Conservation (phyloP, 1,284 basidiomycete genomes). For the Coriolopsis trogii region DNA sequence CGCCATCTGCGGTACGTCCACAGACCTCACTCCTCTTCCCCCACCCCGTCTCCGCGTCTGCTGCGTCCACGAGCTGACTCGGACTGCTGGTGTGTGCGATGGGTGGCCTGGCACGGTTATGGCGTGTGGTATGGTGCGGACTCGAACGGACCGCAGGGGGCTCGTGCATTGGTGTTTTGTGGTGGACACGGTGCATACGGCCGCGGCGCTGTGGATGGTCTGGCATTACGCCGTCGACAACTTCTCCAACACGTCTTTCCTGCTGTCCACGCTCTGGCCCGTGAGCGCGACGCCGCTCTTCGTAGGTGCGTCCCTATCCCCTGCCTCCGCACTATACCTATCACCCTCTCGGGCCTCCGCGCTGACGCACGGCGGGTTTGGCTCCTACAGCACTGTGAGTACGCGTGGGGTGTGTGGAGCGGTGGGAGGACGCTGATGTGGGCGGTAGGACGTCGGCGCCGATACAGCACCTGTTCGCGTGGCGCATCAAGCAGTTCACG, state of each 20-base stretch:
- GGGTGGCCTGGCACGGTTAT: background rate
- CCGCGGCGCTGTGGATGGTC: slow-evolving; percentile 10
- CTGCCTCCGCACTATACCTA: background rate
- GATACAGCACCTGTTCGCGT: slow-evolving; percentile 18
- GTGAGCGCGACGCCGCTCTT: slow-evolving; percentile 12
- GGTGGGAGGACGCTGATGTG: background rate
- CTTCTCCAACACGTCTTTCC: slow-evolving; percentile 6
- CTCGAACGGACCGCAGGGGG: too few relatives aligned
- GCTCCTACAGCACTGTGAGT: slow-evolving; percentile 1
- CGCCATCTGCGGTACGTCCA: slow-evolving; percentile 1
- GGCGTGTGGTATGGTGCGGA: too few relatives aligned
- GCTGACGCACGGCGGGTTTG: background rate
- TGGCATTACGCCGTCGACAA: slow-evolving; percentile 13
- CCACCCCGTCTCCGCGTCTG: background rate
- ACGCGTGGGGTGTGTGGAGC: background rate
- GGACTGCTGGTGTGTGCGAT: background rate
- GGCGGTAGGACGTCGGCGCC: slow-evolving; percentile 3
- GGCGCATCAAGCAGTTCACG: slow-evolving; percentile 20
- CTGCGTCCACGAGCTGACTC: background rate
- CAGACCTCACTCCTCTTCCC: background rate
- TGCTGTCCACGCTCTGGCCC: slow-evolving; percentile 4
- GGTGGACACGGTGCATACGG: slow-evolving; percentile 13
- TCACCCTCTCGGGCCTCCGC: background rate
- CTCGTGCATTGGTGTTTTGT: slow-evolving; percentile 15
- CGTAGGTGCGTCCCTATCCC: slow-evolving; percentile 1